Conservation (phyloP, 306 rosid genomes). For the Notholithocarpus densiflorus region DNA sequence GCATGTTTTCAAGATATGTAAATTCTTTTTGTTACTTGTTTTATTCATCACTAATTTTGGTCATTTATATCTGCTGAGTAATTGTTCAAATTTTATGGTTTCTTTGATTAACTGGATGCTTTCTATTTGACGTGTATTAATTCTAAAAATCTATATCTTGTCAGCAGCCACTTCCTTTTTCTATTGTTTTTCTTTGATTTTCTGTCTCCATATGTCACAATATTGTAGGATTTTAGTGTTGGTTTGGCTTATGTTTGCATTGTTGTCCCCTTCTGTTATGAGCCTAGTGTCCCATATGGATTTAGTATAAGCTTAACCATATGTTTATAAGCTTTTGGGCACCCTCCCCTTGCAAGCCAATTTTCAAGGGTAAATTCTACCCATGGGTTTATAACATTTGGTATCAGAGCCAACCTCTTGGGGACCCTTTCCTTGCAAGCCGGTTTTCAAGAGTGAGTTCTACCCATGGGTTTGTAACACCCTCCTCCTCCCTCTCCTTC, state of each 20-base stretch:
- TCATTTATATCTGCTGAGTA: neutral
- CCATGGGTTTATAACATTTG: too few relatives aligned
- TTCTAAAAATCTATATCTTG: neutral
- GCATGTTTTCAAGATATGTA: neutral
- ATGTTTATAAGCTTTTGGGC: too few relatives aligned
- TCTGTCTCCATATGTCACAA: neutral
- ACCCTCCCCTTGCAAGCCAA: too few relatives aligned
- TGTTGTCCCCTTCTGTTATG: neutral
- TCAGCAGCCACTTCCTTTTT: neutral
- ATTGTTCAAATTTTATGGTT: neutral
- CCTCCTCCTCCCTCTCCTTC: neutral
- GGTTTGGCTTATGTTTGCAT: neutral
- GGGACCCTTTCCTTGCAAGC: too few relatives aligned
- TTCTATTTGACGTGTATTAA: neutral
- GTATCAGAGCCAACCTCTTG: too few relatives aligned
- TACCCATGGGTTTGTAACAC: neutral
- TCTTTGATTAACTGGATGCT: neutral
- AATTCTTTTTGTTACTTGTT: neutral
- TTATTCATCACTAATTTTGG: neutral
- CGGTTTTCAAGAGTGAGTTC: too few relatives aligned
- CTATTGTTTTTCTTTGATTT: neutral
- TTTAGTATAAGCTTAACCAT: too few relatives aligned
- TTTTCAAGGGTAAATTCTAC: too few relatives aligned
- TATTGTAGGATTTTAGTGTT: neutral
- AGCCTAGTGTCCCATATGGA: too few relatives aligned